Conservation (phyloP, 768 basidiomycete genomes). For the Boletus subcaerulescens region DNA sequence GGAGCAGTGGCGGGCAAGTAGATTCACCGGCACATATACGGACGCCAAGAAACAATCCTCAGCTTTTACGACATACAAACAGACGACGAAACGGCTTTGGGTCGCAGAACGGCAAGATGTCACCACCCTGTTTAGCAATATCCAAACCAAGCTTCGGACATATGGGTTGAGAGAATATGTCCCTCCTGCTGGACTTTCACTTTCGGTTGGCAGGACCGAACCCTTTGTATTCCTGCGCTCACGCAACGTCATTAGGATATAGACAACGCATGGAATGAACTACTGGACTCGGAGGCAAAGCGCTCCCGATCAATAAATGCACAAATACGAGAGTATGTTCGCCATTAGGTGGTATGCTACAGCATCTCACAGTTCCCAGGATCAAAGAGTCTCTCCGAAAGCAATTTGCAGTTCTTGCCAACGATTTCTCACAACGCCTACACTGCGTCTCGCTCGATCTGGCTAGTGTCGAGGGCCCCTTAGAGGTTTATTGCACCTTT, state of each 20-base stretch:
- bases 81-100: constrained; percentile 82
- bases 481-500: constrained; percentile 53
- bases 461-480: constrained; percentile 68
- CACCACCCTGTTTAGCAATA: constrained; percentile 83
- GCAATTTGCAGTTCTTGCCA: constrained; percentile 73
- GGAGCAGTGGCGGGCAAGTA: constrained; percentile 61
- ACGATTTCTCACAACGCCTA: constrained; percentile 69
- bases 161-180: constrained; percentile 85
- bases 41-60: constrained; percentile 78
- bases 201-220: constrained; percentile 41
- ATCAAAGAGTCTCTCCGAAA: constrained; percentile 80
- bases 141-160: constrained; percentile 90
- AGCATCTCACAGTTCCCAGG: constrained; percentile 36
- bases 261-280: constrained; percentile 69
- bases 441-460: constrained; percentile 67
- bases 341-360: background rate
- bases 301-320: constrained; percentile 84
- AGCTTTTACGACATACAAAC: constrained; percentile 77
- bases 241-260: constrained; percentile 49
- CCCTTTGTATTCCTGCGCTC: constrained; percentile 1
- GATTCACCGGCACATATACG: constrained; percentile 70
- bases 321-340: constrained; percentile 76
- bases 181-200: constrained; percentile 67
- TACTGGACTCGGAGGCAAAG: constrained; percentile 72
- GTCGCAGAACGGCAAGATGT: constrained; percentile 88